Conservation (phyloP, 306 rosid genomes). For the Cucurbita ficifolia region DNA sequence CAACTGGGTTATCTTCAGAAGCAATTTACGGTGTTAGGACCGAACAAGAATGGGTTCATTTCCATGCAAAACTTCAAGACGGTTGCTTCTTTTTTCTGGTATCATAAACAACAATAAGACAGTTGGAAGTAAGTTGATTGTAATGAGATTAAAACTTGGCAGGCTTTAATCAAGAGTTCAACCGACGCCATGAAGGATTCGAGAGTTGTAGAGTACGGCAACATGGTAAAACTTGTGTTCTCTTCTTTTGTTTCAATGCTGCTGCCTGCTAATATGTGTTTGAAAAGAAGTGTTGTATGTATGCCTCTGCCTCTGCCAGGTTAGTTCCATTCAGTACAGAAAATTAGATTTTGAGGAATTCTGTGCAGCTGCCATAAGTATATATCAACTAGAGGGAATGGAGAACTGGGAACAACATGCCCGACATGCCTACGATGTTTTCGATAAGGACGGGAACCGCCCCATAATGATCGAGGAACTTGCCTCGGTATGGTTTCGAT, state of each 20-base stretch:
- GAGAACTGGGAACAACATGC: slow-evolving; percentile 91
- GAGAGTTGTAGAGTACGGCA: slow-evolving; percentile 52
- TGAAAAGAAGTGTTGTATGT: neutral
- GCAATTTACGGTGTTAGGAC: slow-evolving; percentile 55
- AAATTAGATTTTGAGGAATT: slow-evolving; percentile 87
- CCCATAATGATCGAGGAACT: slow-evolving; percentile 87
- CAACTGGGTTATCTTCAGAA: slow-evolving; percentile 60
- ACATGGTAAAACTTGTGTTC: slow-evolving; percentile 31
- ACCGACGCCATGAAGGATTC: slow-evolving; percentile 80
- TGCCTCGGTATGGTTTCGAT: slow-evolving; percentile 40
- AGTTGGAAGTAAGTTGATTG: slow-evolving; percentile 5
- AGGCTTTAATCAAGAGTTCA: slow-evolving; percentile 51
- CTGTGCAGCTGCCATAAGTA: slow-evolving; percentile 79
- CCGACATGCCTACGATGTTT: slow-evolving; percentile 69
- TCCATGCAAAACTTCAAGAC: slow-evolving; percentile 84
- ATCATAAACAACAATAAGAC: neutral
- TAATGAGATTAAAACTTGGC: slow-evolving; percentile 14
- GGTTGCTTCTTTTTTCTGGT: slow-evolving; percentile 24
- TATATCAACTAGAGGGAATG: slow-evolving; percentile 82
- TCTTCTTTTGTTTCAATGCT: neutral
- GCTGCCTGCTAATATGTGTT: neutral
- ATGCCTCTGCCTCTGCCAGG: slow-evolving; percentile 24
- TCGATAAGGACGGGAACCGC: slow-evolving; percentile 85
- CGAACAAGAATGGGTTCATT: slow-evolving; percentile 65
- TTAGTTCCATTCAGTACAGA: slow-evolving; percentile 76